Evolutionary conservation across 768 basidiomycete genomes (phyloP).

Genomic region (Auriscalpium vulgare): DNA sequence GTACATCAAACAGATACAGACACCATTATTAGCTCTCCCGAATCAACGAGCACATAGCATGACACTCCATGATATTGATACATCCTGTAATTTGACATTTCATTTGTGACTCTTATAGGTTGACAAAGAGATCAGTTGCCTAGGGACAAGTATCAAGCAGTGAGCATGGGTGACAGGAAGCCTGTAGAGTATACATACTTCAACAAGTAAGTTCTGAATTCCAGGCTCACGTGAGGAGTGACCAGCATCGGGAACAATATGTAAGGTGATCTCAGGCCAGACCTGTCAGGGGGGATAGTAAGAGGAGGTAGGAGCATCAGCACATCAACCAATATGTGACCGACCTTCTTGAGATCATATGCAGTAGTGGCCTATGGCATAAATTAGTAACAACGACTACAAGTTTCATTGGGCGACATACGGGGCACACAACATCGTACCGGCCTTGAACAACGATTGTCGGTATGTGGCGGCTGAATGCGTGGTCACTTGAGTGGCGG

Average conservation of each 20-base stretch:
- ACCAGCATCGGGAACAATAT: constrained; percentile 78
- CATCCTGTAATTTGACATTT: too few relatives aligned
- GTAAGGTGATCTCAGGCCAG: constrained; percentile 69
- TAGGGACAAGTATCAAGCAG: constrained; percentile 6
- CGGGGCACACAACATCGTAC: constrained; percentile 85
- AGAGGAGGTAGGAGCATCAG: not conserved
- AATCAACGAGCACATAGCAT: too few relatives aligned
- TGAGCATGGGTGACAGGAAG: too few relatives aligned
- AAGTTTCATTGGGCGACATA: not conserved
- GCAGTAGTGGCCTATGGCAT: constrained; percentile 66
- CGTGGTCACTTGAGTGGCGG: constrained; percentile 1
- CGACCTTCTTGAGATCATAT: constrained; percentile 64
- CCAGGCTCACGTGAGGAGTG: constrained; percentile 75
- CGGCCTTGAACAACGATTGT: constrained; percentile 75
- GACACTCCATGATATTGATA: too few relatives aligned
- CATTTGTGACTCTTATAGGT: constrained; percentile 18
- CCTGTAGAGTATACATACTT: constrained; percentile 35
- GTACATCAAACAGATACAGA: too few relatives aligned
- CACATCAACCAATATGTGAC: not conserved
- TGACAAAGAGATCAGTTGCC: constrained; percentile 39
- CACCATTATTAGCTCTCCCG: too few relatives aligned
- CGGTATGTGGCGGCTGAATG: constrained; percentile 80
- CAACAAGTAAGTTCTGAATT: constrained; percentile 59
- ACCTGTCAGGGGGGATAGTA: constrained; percentile 26
- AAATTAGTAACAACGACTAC: not conserved